Base-by-base conservation (phyloP, 2,329 filamentous ascomycete species). In the Dactylonectria estremocensis region DNA sequence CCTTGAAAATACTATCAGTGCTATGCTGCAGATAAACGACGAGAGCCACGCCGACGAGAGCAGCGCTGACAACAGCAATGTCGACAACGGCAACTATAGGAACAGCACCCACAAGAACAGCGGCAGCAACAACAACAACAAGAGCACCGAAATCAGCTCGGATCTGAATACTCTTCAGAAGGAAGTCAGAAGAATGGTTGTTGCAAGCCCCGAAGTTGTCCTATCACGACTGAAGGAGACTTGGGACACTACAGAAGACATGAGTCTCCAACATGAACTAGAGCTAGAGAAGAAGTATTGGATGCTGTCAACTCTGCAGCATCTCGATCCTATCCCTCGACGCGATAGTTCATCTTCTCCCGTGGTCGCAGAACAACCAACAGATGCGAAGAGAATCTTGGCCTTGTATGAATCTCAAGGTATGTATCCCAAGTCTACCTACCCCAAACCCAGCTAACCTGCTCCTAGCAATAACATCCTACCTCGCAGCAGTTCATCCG, bases 251-350 rank as follows among this genome's bases (percentile, higher is more conserved):
- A 66, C 61, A 1, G 16, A 46, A 2, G 70, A 71, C 13, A 54
- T 68, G 16, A 70, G 62, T 2, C 57, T 68, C 2, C 62, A 69
- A 2, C 33, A 49, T 1, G 68, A 72, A 57, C 73, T 87, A 4
- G 87, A 87, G 64, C 80, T 88, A 54, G 86, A 88, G 68, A 88
- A 88, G 74, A 88, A 89, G 72, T 69, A 69, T 24, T 91, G 89
- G 89, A 86, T 94, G 81, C 81, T 91, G 37, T 89, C 86, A 31
- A 85, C 85, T 1, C 79, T 92, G 59, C 83, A 85, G 68, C 82
- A 81, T 69, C 81, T 84, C 73, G 84, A 83, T 43, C 82, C 83
- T 35, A 70, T 76, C 1, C 62, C 66, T 9, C 64, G 76, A 13
- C 53, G 74, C 10, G 69, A 75, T 8, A 64, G 69, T 0, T 20